Base-by-base conservation (phyloP, 345 rosid species). In the Citrus inodora region DNA sequence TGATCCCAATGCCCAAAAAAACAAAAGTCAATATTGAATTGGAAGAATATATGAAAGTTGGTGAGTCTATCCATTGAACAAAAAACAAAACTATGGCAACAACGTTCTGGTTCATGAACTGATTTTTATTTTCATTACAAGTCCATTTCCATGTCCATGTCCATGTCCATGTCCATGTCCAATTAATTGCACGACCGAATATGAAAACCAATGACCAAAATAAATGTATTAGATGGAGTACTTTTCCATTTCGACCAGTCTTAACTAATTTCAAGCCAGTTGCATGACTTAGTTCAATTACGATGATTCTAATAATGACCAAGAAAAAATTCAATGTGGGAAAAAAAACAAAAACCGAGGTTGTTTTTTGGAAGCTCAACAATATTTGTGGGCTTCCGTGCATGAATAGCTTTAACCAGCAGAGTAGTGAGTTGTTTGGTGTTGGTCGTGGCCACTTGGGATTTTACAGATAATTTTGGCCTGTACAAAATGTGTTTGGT, bases 191-290 rank as follows among this genome's bases (percentile, higher is more conserved):
- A 9, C 19, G 76, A 58, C 76, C 69, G 17, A 27, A 63, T 76
- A 65, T 76, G 79, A 76, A 76, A 51, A 76, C 71, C 33, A 22
- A 32, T 53, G 79, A 66, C 71, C 64, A 64, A 33, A 8, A 37
- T 21, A 19, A 19, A 1, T 7, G 13, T n/a, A 37, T 61, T 30
- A 74, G 13, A 61, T 74, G 58, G 69, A 74, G 40, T 68, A 74
- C 70, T 62, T 62, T 74, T 74, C 70, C 8, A n/a, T 7, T 8
- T 37, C 27, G 16, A 63, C 22, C 0, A 28, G 17, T 14, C 21
- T 28, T 14, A 14, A 11, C 51, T 46, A 46, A 63, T 28, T 63
- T 63, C 67, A 42, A 42, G 3, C 14, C 5, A 10, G 56, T 71
- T 30, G 8, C 25, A 71, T 30, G 40, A 48, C 24, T 9, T 19